Evolutionary conservation across 805 yeast species (phyloP), one percentile per base, ranked within the genome.

Genomic region (Yarrowia porcina): DNA sequence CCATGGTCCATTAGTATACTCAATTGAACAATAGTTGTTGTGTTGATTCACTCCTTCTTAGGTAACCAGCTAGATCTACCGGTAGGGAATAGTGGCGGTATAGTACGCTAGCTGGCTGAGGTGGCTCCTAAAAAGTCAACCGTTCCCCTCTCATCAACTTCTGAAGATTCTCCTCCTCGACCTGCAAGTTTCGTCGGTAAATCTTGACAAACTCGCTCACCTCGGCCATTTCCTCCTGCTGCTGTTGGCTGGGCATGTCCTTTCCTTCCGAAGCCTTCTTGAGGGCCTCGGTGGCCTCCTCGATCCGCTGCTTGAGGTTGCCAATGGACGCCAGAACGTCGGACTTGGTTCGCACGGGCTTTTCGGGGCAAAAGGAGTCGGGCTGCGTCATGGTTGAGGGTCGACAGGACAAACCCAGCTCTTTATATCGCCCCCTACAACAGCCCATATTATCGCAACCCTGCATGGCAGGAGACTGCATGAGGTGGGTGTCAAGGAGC

Each of bases 391-490:
- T 45, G 18, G 10, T 28, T 45, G 52, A 3, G 1, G 36, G 12
- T 6, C 12, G 18, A 28, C 15, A 28, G 13, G 27, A 20, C 11
- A 5, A 15, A 0, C 10, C 35, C 17, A 18, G 23, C 17, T 45
- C 50, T 20, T 28, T 54, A 36, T 54, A 45, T 18, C 50, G 15
- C 20, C 41, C 25, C 35, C 52, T 44, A 11, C 13, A 45, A 30
- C 52, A 45, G 52, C 52, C 52, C 36, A 45, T 45, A 28, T 30
- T 45, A 45, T 45, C 50, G 23, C 50, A 17, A 44, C 36, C 36
- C 52, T 45, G 52, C 52, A 45, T 45, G 52, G 17, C 49, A 44
- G 49, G 49, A 44, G 49, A 10, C n/a, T 41, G 47, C 42, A 38
- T 38, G 42, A 11, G 15, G 36, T 13, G 15, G 8, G 15, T 13